Conservation (phyloP, 2,329 filamentous ascomycete species). For the Penicillium sp. region DNA sequence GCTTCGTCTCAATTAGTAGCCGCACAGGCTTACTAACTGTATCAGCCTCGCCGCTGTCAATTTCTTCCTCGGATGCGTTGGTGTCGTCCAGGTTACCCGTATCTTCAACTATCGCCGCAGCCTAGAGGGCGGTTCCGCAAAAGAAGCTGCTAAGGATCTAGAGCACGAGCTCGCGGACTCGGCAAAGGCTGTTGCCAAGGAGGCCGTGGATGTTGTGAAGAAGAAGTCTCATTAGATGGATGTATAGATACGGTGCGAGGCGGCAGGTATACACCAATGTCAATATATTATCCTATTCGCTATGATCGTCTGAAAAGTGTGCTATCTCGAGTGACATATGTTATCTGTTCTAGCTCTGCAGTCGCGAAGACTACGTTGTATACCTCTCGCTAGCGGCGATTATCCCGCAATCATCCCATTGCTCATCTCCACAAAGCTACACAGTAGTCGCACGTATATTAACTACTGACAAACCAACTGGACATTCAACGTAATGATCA, state of each 20-base stretch:
- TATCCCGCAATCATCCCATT: neutral
- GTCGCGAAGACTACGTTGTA: too few relatives aligned
- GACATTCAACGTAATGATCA: slow-evolving; percentile 12
- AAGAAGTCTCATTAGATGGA: slow-evolving; percentile 34
- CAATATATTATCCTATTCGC: neutral
- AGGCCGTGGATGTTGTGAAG: slow-evolving; percentile 42
- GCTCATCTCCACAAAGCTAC: neutral
- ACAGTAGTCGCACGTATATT: neutral
- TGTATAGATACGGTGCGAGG: slow-evolving; percentile 6
- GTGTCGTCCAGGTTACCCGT: slow-evolving; percentile 78
- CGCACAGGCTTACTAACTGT: slow-evolving; percentile 16
- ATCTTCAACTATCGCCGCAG: slow-evolving; percentile 69
- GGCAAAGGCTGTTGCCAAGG: slow-evolving; percentile 38
- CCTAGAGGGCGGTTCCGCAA: slow-evolving; percentile 54
- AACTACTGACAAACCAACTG: neutral
- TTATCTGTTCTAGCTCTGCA: too few relatives aligned
- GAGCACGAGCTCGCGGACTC: slow-evolving; percentile 42
- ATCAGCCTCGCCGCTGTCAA: slow-evolving; percentile 87
- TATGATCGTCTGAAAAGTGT: neutral
- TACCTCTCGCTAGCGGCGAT: too few relatives aligned
- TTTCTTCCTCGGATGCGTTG: slow-evolving; percentile 94
- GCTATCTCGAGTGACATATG: too few relatives aligned
- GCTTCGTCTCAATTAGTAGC: neutral
- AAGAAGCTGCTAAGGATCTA: slow-evolving; percentile 46
- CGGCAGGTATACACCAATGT: neutral